Evolutionary conservation across 441 rosid species (phyloP), one percentile per base, ranked within the genome.

Genomic region (Cnidoscolus chayamansa): DNA sequence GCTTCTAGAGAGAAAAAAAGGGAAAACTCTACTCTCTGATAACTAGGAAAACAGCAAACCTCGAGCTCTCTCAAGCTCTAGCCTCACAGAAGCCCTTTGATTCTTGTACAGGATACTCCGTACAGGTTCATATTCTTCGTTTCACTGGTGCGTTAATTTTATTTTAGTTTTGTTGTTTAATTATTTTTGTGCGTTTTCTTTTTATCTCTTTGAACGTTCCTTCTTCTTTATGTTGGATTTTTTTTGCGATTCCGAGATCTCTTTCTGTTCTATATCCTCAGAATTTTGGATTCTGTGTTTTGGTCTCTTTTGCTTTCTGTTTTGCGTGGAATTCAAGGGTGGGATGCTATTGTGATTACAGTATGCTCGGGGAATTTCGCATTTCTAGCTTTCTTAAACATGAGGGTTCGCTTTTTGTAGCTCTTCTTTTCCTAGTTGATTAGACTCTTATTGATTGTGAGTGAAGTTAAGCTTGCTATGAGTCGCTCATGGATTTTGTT

Each of bases 381-480:
- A 35, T 77, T 61, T 70, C 43, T 51, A 11, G 32, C 66, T 49
- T 76, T 74, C 45, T 49, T 25, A 8, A 58, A 35, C 58, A 64
- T 9, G 19, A 4, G 45, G 20, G 20, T 71, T 64, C 55, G 31
- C 19, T 40, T 58, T 67, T 56, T 60, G 25, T 57, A 37, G 59
- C 49, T 48, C 59, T 69, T 68, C 40, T 51, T 40, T 74, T 58
- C 19, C 16, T 55, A 20, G 10, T 67, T 63, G 62, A 54, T 20
- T 62, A 54, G 68, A 71, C 65, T 54, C 58, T 40, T 68, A 71
- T 83, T 73, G 77, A 72, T 75, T 72, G 78, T 53, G 19, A 51
- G 67, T 43, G 66, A 76, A 78, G 77, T 53, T 75, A 76, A 65
- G 76, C 57, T 72, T 84, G 79, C 79, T 75, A n/a, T 57, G 35